Base-by-base conservation (phyloP, 176 grass and related monocot genomes). In the Rhynchospora breviuscula region DNA sequence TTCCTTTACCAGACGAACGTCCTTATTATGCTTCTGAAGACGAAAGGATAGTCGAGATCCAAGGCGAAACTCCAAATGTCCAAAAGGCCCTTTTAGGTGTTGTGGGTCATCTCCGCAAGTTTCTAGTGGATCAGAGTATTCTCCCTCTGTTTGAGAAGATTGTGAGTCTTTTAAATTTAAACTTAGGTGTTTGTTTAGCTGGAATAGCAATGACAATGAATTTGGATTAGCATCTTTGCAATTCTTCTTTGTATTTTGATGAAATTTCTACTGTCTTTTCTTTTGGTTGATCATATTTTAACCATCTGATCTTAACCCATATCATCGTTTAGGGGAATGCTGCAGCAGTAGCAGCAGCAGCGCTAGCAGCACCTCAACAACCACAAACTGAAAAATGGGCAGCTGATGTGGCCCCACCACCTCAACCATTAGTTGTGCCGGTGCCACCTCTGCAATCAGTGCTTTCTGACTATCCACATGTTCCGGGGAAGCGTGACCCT, bases 21-120 rank as follows among this genome's bases (percentile, higher is more conserved):
- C 96, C 93, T 83, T 93, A 93, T 76, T 99, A 90, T 90, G 89
- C 90, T 68, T 85, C 67, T 44, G 86, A 92, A 63, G 96, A 99
- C 73, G 96, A 95, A 86, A 99, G 93, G 83, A 90, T 90, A 87
- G 93, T 99, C 81, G 96, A 99, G 80, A 99, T 99, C 90, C 96
- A 95, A 59, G 96, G 96, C 7, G 96, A 95, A 89, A 93, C 91
- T 79, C 83, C 87, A 80, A 99, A 92, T 83, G 96, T 93, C 73
- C 52, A 90, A 80, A 99, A 91, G 78, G 96, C 93, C 45, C 89
- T 99, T 74, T 87, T 90, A 91, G 89, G 90, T 49, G 93, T 95
- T 79, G 82, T 90, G 73, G 83, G 89, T 49, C 93, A 95, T 87
- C 93, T 99, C 70, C 87, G 96, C 73, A 99, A 93, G 85, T 99